Base-by-base conservation (phyloP, 2,329 filamentous ascomycete genomes). In the Ceratocystis diversiconidia region DNA sequence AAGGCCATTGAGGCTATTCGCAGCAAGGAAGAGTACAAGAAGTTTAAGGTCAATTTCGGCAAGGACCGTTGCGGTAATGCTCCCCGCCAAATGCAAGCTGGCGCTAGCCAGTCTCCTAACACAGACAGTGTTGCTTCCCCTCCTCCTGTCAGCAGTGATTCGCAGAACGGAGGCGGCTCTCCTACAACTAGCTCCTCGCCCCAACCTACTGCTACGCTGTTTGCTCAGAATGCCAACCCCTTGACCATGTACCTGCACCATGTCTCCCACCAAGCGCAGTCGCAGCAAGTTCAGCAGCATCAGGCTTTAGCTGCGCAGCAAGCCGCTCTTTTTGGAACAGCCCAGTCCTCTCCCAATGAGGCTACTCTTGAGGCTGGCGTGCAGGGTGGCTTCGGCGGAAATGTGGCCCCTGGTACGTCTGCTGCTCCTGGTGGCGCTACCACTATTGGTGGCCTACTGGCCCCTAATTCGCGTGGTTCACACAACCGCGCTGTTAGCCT, bases 41-140 rank as follows among this genome's bases (percentile, higher is more conserved):
- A 94, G 72, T 99, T 99, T 85, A 99, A 99, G 82, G 92, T 99
- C 75, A 99, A 99, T 79, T 99, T 99, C 74, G 94, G 94, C 76
- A 99, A 99, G 79, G 94, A 99, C 74, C 86, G 94, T 66, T 99
- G 94, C 72, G 94, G 94, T 70, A 99, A 99, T 77, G 88, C 94
- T 63, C 94, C 94, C 57, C 87, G 94, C 68, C 94, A 97, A 78
- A 82, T 89, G 70, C 84, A 87, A 74, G 83, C 80, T 69, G 55
- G 55, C 15, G 55, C 55, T 15, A 78, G 87, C 70, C 82, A 87
- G 72, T 86, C 87, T 66, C 88, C 90, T 64, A 84, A 78, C 70
- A 82, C 78, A 68, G 86, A 87, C 63, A 83, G 80, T 63, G 77
- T 81, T 2, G 76, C 80, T 15, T 84, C 83, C 22, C 82, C 83